phyloP scores from a whole-genome alignment of 1,284 basidiomycete species.

The Pseudozyma tsukubaensis region DNA sequence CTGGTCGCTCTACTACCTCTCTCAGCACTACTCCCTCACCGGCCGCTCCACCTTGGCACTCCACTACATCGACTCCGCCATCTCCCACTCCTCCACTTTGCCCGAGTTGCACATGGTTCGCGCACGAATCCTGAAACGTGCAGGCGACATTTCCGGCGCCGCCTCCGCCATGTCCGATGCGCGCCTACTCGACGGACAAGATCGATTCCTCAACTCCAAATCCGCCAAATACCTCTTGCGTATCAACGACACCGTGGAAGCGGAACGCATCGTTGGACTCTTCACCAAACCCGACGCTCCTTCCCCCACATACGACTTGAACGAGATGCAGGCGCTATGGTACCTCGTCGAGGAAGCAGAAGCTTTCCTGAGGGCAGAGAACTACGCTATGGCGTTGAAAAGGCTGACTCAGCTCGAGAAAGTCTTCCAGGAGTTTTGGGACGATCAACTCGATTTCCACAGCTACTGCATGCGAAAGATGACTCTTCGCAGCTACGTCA shows the following conservation, averaged over 20 bases:
- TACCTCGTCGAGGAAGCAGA: slow-evolving; percentile 87
- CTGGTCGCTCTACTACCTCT: slow-evolving; percentile 95
- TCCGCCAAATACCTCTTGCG: slow-evolving; percentile 89
- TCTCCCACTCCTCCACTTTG: slow-evolving; percentile 89
- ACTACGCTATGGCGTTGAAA: slow-evolving; percentile 86
- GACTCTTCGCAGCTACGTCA: slow-evolving; percentile 84
- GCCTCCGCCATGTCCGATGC: slow-evolving; percentile 84
- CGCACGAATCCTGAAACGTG: slow-evolving; percentile 86
- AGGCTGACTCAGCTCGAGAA: slow-evolving; percentile 83
- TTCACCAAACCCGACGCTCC: slow-evolving; percentile 72
- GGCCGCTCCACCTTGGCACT: slow-evolving; percentile 74
- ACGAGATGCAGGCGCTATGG: slow-evolving; percentile 95
- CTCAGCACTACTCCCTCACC: slow-evolving; percentile 83
- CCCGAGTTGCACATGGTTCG: slow-evolving; percentile 89
- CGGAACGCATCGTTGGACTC: slow-evolving; percentile 53
- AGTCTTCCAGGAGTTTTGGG: slow-evolving; percentile 88
- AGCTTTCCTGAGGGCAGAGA: slow-evolving; percentile 76
- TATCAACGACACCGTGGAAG: slow-evolving; percentile 75
- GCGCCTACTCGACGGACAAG: slow-evolving; percentile 88
- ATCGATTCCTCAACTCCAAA: slow-evolving; percentile 95
- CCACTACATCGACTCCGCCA: slow-evolving; percentile 76
- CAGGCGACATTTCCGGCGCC: slow-evolving; percentile 83
- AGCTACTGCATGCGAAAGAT: slow-evolving; percentile 91
- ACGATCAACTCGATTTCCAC: slow-evolving; percentile 99
- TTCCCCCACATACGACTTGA: slow-evolving; percentile 81